Evolutionary conservation across 2,329 filamentous ascomycete genomes (phyloP).

Genomic region (Calonectria pteridis): DNA sequence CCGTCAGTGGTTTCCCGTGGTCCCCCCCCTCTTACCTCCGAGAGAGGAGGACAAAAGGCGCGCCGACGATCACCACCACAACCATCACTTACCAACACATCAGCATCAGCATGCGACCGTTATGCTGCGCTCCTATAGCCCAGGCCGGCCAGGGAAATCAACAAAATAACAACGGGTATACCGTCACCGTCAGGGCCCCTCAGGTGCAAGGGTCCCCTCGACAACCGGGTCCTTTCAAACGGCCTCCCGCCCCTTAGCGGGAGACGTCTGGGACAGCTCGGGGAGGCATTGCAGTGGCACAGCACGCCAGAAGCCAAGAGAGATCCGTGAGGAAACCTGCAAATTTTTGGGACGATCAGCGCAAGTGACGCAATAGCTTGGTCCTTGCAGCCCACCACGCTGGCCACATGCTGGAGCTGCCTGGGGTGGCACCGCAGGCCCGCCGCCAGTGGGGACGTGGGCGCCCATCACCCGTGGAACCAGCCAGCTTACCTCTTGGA

Average conservation of each 20-base stretch:
- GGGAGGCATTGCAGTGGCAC: slow-evolving; percentile 15
- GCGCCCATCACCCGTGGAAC: slow-evolving; percentile 18
- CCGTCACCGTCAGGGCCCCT: background rate
- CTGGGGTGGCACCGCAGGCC: slow-evolving; percentile 26
- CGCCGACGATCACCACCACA: background rate
- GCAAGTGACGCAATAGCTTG: slow-evolving; percentile 49
- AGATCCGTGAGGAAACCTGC: slow-evolving; percentile 39
- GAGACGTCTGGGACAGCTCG: background rate
- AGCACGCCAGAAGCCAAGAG: slow-evolving; percentile 28
- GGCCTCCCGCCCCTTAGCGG: slow-evolving; percentile 3
- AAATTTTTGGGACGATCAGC: slow-evolving; percentile 45
- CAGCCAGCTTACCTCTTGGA: background rate
- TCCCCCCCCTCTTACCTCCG: background rate
- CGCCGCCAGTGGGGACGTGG: slow-evolving; percentile 6
- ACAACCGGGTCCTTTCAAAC: slow-evolving; percentile 13
- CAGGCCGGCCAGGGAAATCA: background rate
- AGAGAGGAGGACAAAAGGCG: background rate
- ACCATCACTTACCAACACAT: background rate
- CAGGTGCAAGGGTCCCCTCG: slow-evolving; percentile 11
- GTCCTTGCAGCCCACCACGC: slow-evolving; percentile 39
- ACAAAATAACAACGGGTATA: background rate
- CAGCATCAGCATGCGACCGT: background rate
- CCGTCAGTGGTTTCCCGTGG: background rate
- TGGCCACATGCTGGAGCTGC: slow-evolving; percentile 25
- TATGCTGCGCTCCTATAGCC: slow-evolving; percentile 8